phyloP scores from a whole-genome alignment of 169 alveolate species.

The Cryptosporidium ubiquitum region DNA sequence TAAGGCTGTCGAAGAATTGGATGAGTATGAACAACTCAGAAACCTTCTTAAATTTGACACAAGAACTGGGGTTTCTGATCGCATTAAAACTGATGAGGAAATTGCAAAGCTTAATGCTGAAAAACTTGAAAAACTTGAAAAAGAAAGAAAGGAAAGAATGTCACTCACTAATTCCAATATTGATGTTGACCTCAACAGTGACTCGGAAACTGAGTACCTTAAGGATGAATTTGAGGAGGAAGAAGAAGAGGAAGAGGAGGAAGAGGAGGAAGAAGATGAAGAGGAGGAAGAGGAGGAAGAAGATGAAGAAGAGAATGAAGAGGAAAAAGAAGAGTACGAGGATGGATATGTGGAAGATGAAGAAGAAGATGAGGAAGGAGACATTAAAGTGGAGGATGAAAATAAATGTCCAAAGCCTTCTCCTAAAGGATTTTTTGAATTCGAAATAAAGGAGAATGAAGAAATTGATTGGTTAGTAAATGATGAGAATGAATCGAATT shows the following conservation, averaged over 20 bases:
- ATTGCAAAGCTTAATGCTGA: slow-evolving; percentile 45
- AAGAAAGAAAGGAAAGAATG: slow-evolving; percentile 63
- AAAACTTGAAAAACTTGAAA: slow-evolving; percentile 37
- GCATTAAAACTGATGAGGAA: slow-evolving; percentile 67
- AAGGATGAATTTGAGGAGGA: not conserved
- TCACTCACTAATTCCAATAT: not conserved
- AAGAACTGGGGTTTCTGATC: slow-evolving; percentile 60
- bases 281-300: not conserved
- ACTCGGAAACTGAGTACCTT: not conserved
- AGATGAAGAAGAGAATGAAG: not conserved
- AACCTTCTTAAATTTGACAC: slow-evolving; percentile 40
- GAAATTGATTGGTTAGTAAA: slow-evolving; percentile 42
- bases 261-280: not conserved
- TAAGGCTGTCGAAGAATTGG: not conserved
- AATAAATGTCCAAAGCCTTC: not conserved
- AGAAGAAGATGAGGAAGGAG: not conserved
- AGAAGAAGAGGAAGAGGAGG: not conserved
- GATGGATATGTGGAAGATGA: not conserved
- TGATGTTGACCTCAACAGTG: not conserved
- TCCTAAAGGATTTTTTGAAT: not conserved
- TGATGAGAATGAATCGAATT: slow-evolving; percentile 24
- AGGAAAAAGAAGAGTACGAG: not conserved
- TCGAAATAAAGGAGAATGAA: not conserved
- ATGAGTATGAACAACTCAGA: slow-evolving; percentile 55
- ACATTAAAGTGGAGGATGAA: not conserved